Percentiles rank a stretch among this genome's conserved stretches.
phyloP scores from a whole-genome alignment of 2,329 filamentous ascomycete species.

The Cytospora mali region DNA sequence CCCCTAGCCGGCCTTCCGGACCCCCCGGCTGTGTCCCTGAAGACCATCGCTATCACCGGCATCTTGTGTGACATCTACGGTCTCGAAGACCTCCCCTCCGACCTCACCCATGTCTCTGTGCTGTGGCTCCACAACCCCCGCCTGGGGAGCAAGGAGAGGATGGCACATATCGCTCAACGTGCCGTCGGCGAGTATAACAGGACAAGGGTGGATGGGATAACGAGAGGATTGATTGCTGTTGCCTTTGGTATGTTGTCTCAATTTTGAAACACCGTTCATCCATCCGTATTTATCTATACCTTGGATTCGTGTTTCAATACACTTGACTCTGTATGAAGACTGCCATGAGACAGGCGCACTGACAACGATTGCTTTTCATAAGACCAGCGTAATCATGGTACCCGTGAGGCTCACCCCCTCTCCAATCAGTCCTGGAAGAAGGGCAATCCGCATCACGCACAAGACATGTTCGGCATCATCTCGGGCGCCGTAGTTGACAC shows the following conservation, averaged over 20 bases:
- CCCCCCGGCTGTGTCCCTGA: conserved; percentile 59
- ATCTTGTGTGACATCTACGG: conserved; percentile 81
- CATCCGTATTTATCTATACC: background rate
- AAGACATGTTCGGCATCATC: conserved; percentile 87
- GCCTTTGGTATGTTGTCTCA: conserved; percentile 55
- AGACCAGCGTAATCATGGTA: conserved; percentile 92
- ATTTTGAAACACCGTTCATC: no score
- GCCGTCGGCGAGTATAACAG: conserved; percentile 70
- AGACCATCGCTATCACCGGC: conserved; percentile 73
- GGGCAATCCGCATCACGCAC: conserved; percentile 80
- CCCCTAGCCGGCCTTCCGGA: conserved; percentile 38
- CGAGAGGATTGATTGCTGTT: conserved; percentile 72
- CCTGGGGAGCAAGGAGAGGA: conserved; percentile 68
- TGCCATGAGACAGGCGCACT: background rate
- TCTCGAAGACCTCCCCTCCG: conserved; percentile 67
- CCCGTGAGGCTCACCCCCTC: conserved; percentile 63
- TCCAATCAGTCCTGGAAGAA: conserved; percentile 79
- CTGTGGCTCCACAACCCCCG: conserved; percentile 93
- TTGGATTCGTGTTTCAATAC: no score
- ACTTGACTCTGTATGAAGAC: no score
- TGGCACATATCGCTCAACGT: conserved; percentile 73
- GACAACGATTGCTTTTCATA: background rate
- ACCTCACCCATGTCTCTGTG: conserved; percentile 64
- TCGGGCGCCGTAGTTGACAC: conserved; percentile 75
- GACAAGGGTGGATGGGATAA: conserved; percentile 36